Percentiles rank a stretch among this genome's conserved stretches.
phyloP scores from a whole-genome alignment of 371 early-diverging fungal genomes.

The Batkoa obscura region DNA sequence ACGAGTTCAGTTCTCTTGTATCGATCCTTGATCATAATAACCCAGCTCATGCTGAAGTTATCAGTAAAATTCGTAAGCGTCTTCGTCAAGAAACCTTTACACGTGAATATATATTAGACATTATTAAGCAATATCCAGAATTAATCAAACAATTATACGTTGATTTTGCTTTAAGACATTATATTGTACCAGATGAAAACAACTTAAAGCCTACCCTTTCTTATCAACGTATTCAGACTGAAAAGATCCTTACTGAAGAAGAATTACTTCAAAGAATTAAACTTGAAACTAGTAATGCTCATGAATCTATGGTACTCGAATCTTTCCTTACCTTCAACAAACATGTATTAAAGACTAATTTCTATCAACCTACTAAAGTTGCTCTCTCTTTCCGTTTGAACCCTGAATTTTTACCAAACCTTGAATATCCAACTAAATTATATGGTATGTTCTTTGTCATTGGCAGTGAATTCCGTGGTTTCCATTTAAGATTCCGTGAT shows the following conservation, averaged over 20 bases:
- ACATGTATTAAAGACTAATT: constrained; percentile 97
- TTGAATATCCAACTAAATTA: constrained; percentile 82
- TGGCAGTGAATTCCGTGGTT: constrained; percentile 95
- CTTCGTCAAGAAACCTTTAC: constrained; percentile 95
- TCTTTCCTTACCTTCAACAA: constrained; percentile 88
- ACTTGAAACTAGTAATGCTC: constrained; percentile 65
- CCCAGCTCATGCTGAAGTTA: constrained; percentile 74
- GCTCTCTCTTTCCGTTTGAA: constrained; percentile 95
- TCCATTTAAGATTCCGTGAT: constrained; percentile 94
- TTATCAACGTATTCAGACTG: constrained; percentile 75
- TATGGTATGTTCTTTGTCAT: constrained; percentile 94
- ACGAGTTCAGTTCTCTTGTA: constrained; percentile 68
- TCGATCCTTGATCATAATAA: constrained; percentile 60
- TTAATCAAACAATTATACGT: constrained; percentile 79
- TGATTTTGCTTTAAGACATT: constrained; percentile 89
- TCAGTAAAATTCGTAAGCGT: constrained; percentile 91
- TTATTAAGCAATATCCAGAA: constrained; percentile 84
- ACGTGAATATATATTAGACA: constrained; percentile 91
- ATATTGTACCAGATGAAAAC: constrained; percentile 52
- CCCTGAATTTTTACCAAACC: constrained; percentile 75
- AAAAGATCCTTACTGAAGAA: constrained; percentile 51
- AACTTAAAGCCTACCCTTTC: constrained; percentile 61
- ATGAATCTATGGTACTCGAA: constrained; percentile 91
- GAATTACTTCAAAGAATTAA: constrained; percentile 75
- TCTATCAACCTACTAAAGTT: constrained; percentile 97